Evolutionary conservation across 768 basidiomycete genomes (phyloP).

Genomic region (Macrolepiota albuminosa): DNA sequence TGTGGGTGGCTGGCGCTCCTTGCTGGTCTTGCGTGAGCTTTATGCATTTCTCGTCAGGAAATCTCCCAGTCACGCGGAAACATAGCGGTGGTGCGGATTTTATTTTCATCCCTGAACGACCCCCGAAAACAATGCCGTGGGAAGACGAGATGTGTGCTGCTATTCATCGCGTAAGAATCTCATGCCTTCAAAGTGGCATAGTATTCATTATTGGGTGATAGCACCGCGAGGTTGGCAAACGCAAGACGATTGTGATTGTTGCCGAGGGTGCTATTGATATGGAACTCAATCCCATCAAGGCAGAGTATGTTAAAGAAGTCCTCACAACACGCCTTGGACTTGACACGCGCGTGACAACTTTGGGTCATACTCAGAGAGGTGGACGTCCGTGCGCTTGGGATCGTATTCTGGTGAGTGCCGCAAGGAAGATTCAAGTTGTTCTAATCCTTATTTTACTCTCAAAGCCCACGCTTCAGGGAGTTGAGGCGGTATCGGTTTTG

Average conservation of each 20-base stretch:
- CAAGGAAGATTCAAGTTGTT: neutral
- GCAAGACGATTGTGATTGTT: conserved; percentile 97
- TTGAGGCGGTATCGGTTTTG: conserved; percentile 88
- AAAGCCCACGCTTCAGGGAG: conserved; percentile 93
- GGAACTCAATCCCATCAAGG: conserved; percentile 85
- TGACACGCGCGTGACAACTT: conserved; percentile 93
- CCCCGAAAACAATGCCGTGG: conserved; percentile 78
- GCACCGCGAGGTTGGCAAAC: conserved; percentile 91
- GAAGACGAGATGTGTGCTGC: conserved; percentile 87
- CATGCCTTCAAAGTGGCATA: neutral
- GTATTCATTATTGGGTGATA: conserved; percentile 24
- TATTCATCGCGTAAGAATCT: conserved; percentile 62
- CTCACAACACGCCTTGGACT: conserved; percentile 82
- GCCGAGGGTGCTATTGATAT: conserved; percentile 94
- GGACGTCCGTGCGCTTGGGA: conserved; percentile 92
- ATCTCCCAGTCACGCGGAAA: neutral
- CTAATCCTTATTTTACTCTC: conserved; percentile 1
- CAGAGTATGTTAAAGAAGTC: conserved; percentile 88
- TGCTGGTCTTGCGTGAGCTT: conserved; percentile 79
- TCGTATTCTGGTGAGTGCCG: conserved; percentile 72
- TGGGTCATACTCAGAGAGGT: conserved; percentile 96
- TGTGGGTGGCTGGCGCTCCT: conserved; percentile 98
- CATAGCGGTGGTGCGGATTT: conserved; percentile 88
- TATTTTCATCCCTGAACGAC: conserved; percentile 94
- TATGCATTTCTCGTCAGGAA: neutral